These are phyloP conservation scores for Coprinopsis cinerea DNA, from an alignment of 768 basidiomycete genomes.

Conservation along the genomic window DNA sequence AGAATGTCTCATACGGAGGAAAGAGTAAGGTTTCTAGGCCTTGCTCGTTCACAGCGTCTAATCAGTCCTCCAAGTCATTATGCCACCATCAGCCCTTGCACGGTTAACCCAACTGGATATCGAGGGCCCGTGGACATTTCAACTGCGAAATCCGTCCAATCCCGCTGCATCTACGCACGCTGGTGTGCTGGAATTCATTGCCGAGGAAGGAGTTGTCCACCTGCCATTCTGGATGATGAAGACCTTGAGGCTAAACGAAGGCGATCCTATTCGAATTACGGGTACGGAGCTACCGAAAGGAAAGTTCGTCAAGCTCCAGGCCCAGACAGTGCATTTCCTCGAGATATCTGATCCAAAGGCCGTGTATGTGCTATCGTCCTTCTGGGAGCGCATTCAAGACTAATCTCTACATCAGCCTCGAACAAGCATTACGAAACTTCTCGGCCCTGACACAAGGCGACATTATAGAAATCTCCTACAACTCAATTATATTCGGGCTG, in stretches of 20 bases:
- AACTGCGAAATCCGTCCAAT: conserved; percentile 87
- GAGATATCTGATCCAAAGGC: conserved; percentile 98
- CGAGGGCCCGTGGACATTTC: conserved; percentile 93
- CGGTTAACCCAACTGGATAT: conserved; percentile 83
- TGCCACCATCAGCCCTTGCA: conserved; percentile 94
- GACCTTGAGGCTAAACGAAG: conserved; percentile 86
- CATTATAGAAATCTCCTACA: conserved; percentile 97
- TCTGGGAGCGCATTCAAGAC: background rate
- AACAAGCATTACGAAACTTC: conserved; percentile 92
- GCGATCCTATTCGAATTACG: conserved; percentile 90
- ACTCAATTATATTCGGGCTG: conserved; percentile 90
- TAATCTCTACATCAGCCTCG: conserved; percentile 52
- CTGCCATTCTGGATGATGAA: conserved; percentile 99
- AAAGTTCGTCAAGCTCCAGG: conserved; percentile 94
- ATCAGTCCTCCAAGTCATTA: conserved; percentile 63
- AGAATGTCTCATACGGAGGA: conserved; percentile 94
- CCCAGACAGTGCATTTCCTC: conserved; percentile 90
- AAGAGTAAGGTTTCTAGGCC: conserved; percentile 56
- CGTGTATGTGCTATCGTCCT: conserved; percentile 56
- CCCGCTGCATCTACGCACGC: conserved; percentile 85
- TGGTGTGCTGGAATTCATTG: conserved; percentile 98
- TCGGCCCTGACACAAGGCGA: conserved; percentile 90
- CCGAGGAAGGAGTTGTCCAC: conserved; percentile 92
- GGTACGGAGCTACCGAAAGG: conserved; percentile 88
- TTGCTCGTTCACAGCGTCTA: conserved; percentile 11